Evolutionary conservation across 2,329 filamentous ascomycete species (phyloP), one percentile per base, ranked within the genome.

Genomic region (Tolypocladium amazonense): DNA sequence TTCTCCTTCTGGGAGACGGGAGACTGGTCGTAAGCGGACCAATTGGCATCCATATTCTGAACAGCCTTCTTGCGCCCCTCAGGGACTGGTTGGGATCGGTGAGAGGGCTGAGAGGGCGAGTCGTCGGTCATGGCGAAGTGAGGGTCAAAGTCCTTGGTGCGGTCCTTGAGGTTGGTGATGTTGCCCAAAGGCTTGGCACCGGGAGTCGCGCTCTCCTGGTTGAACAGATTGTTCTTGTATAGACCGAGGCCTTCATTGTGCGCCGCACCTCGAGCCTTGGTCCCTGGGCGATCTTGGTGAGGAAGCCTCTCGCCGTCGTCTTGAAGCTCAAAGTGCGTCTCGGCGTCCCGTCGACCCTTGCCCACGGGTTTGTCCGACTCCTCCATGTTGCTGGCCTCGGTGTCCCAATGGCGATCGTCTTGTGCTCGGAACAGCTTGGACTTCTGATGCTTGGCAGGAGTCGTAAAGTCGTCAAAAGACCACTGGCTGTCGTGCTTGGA

Each of bases 381-480:
- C 43, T 83, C 79, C 43, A 74, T 72, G 58, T 88, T 83, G 62
- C 43, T 58, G 18, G 52, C 53, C 55, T 92, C 87, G 56, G 88
- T 86, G 66, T 87, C 88, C 85, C 90, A 95, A 71, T 94, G 88
- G 59, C 89, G 88, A 62, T 87, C 81, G 62, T 94, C 86, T 69
- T 91, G 84, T 45, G 81, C 77, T 61, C 86, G 82, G 58, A 79
- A 70, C 27, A 82, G 72, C 72, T 88, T 89, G 54, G 80, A 76
- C 5, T 82, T 79, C 56, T 84, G 78, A 33, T 75, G 65, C 79
- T 96, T 96, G 64, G 88, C 82, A 0, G 93, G 93, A 0, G 92
- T 96, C 20, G 79, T 77, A 67, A 96, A 96, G 74, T 96, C 92
- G 62, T 90, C 85, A 73, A 97, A 97, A 56, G 86, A 85, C 92